Conservation (phyloP, 176 grass and related monocot genomes). For the Rhynchospora breviuscula region DNA sequence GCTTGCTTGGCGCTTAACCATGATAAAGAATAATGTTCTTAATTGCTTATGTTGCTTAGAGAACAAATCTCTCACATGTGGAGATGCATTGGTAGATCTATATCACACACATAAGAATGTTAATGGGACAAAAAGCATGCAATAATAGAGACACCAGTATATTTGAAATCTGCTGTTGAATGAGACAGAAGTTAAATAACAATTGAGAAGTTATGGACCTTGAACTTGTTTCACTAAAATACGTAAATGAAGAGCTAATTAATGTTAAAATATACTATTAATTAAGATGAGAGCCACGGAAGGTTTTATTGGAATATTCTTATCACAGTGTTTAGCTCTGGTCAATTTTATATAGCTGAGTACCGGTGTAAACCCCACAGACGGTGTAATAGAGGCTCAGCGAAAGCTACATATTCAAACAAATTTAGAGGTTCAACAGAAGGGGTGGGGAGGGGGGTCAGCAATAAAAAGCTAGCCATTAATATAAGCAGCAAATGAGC, state of each 20-base stretch:
- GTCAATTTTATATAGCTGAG: constrained; percentile 18
- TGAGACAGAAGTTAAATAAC: not conserved
- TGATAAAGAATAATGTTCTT: not conserved
- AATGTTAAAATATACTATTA: not conserved
- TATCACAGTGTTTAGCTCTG: not conserved
- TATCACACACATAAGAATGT: not conserved
- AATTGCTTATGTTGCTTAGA: not conserved
- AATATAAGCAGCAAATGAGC: constrained; percentile 3
- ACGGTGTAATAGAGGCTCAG: not conserved
- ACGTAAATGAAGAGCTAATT: not conserved
- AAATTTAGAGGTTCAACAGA: not conserved
- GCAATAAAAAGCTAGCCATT: not conserved
- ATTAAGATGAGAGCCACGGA: not conserved
- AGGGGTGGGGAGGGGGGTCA: too few relatives aligned
- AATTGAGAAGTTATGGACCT: not conserved
- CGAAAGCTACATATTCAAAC: not conserved
- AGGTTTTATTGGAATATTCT: not conserved
- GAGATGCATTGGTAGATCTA: not conserved
- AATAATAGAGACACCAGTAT: not conserved
- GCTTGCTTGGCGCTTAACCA: not conserved
- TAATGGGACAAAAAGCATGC: not conserved
- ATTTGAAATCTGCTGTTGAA: not conserved
- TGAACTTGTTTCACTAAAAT: not conserved
- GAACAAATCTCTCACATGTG: not conserved
- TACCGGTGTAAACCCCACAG: not conserved